These are phyloP conservation scores for Fusarium sp. DNA, from an alignment of 2,329 filamentous ascomycete species.

Conservation along the genomic window DNA sequence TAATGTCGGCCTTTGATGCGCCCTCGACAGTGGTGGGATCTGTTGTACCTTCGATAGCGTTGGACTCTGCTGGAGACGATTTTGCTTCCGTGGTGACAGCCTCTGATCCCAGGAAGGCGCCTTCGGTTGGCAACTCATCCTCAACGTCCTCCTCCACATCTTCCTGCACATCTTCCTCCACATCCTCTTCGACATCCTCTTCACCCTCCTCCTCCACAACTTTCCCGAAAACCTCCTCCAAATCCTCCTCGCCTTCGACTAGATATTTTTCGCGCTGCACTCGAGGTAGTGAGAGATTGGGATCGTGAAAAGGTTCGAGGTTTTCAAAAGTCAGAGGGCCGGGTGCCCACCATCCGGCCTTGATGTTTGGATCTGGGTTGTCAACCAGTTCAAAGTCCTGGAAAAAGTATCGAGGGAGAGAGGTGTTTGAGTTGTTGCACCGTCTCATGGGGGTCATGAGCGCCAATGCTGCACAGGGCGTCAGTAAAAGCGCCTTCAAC, in stretches of 20 bases:
- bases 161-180: too few species aligned
- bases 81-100: background rate
- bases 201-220: too few species aligned
- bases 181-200: too few species aligned
- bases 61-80: background rate
- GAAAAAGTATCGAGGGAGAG: conserved; percentile 72
- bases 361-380: conserved; percentile 67
- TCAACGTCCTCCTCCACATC: background rate
- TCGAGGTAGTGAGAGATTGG: background rate
- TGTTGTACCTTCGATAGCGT: background rate
- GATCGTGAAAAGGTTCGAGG: conserved; percentile 34
- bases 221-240: background rate
- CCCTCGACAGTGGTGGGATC: background rate
- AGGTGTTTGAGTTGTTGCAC: conserved; percentile 62
- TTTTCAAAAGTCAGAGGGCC: conserved; percentile 50
- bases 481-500: background rate
- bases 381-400: conserved; percentile 69
- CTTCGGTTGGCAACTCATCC: background rate
- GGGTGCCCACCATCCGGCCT: conserved; percentile 68
- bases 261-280: background rate
- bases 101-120: background rate
- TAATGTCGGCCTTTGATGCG: too few species aligned
- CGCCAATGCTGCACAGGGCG: conserved; percentile 61
- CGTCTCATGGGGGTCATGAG: conserved; percentile 70
- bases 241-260: background rate